Conservation (phyloP, 2,329 filamentous ascomycete genomes). For the Onygenales sp. region DNA sequence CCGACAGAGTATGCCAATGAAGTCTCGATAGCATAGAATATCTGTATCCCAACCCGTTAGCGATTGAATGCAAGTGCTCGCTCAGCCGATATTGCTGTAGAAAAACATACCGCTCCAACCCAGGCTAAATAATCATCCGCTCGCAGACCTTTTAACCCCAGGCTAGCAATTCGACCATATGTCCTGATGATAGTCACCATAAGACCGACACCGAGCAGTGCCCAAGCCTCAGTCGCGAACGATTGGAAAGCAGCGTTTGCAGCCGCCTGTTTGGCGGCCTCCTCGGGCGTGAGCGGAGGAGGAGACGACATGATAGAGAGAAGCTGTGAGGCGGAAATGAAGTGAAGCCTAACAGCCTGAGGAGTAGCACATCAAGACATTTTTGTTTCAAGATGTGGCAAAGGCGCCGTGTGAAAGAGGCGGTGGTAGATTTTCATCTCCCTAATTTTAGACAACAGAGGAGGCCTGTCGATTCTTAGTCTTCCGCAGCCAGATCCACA, state of each 20-base stretch:
- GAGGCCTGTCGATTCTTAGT: no score
- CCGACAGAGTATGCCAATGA: slow-evolving; percentile 1
- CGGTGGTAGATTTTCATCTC: no score
- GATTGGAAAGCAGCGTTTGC: not conserved
- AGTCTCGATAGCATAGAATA: not conserved
- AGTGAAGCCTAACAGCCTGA: no score
- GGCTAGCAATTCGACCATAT: slow-evolving; percentile 34
- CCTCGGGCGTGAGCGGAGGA: not conserved
- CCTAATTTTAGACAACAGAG: no score
- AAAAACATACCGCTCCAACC: not conserved
- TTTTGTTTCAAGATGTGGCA: no score
- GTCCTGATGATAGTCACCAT: slow-evolving; percentile 27
- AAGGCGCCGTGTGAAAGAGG: no score
- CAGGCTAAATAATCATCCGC: slow-evolving; percentile 47
- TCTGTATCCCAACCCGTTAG: not conserved
- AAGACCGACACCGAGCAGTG: slow-evolving; percentile 7
- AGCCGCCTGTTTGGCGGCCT: not conserved
- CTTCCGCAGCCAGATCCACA: no score
- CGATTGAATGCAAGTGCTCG: not conserved
- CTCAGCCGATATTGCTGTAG: no score
- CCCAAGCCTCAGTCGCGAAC: slow-evolving; percentile 1
- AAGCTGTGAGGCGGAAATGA: no score
- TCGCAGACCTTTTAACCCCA: slow-evolving; percentile 16
- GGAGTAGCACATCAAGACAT: no score
- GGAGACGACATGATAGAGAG: not conserved